A percentile compares a stretch with the other conserved stretches of the same genome.
phyloP scores from a whole-genome alignment of 441 rosid genomes.

The Aleurites moluccanus region DNA sequence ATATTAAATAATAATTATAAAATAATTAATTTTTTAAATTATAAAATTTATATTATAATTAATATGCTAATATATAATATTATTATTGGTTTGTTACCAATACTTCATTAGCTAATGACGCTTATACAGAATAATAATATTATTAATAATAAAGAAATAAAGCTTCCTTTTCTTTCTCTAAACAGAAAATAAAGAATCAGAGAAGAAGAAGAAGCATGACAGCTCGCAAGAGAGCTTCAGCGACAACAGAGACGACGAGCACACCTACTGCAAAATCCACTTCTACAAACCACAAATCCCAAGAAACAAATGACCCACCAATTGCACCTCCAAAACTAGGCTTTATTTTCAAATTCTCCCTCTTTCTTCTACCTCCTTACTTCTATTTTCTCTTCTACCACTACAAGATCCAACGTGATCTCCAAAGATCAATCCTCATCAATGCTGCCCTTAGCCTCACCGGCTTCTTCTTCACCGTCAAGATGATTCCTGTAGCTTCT shows the following conservation, averaged over 20 bases:
- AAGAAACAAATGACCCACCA: constrained; percentile 35
- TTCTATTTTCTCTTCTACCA: constrained; percentile 61
- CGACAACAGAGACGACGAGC: constrained; percentile 8
- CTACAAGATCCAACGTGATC: constrained; percentile 58
- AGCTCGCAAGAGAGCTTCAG: constrained; percentile 68
- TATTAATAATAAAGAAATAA: too few species aligned
- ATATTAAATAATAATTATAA: too few species aligned
- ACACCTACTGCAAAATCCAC: constrained; percentile 11
- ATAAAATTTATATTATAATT: too few species aligned
- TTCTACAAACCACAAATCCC: constrained; percentile 12
- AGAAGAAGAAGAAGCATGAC: constrained; percentile 44
- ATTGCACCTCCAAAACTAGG: constrained; percentile 69
- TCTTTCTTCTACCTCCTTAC: constrained; percentile 56
- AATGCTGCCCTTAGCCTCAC: constrained; percentile 74
- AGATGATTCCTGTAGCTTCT: constrained; percentile 86
- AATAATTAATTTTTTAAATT: too few species aligned
- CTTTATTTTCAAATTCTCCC: constrained; percentile 51
- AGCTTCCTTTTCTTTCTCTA: too few species aligned
- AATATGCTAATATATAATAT: too few species aligned
- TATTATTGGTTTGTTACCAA: too few species aligned
- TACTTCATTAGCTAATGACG: too few species aligned
- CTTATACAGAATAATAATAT: too few species aligned
- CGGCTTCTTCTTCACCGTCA: constrained; percentile 68
- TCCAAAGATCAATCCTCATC: constrained; percentile 70
- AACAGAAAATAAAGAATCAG: too few species aligned